Base-by-base conservation (phyloP, 2,329 filamentous ascomycete genomes). In the Ploettnerulaceae sp. region DNA sequence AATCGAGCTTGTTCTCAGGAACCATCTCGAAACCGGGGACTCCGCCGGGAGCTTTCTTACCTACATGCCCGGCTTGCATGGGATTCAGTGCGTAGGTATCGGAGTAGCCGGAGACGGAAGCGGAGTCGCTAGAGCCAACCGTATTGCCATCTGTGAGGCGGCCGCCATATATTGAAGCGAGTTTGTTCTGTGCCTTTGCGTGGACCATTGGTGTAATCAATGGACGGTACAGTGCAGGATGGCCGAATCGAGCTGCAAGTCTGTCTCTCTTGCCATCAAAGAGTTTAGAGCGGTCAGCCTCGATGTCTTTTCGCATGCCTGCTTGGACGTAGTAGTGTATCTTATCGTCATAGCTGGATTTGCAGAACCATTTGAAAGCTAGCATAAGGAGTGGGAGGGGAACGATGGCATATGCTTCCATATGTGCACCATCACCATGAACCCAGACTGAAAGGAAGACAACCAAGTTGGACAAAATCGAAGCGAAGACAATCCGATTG, bases 121-220 rank as follows among this genome's bases (percentile, higher is more conserved):
- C 69, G 20, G 73, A 67, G 41, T 82, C 75, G 46, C 74, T 71
- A 0, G 75, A 71, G n/a, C 73, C 74, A 17, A 44, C 33, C 2
- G 73, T 74, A 20, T 79, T 75, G 1, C 80, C 77, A 47, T 89
- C 83, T 2, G 74, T 76, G 18, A 95, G 69, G 4, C 91, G 83
- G 8, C 90, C 91, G 18, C 82, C 82, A 64, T 96, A 96, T 39
- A 98, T 76, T 33, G 86, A 80, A n/a, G 84, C 83, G 7, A 98
- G 75, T 31, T 93, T 76, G 49, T 93, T 89, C 60, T 93, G 87
- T 2, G 89, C 88, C 67, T 86, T 95, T 44, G 88, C 85, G 59
- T 94, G 85, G 3, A 97, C 91, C 90, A 97, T 96, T 2, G 91
- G 91, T 0, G 89, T 95, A 58, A 91, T 90, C 15, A 97, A 75